These are phyloP conservation scores for Aspergillus quadricinctus DNA, from an alignment of 2,329 filamentous ascomycete species.

Conservation along the genomic window DNA sequence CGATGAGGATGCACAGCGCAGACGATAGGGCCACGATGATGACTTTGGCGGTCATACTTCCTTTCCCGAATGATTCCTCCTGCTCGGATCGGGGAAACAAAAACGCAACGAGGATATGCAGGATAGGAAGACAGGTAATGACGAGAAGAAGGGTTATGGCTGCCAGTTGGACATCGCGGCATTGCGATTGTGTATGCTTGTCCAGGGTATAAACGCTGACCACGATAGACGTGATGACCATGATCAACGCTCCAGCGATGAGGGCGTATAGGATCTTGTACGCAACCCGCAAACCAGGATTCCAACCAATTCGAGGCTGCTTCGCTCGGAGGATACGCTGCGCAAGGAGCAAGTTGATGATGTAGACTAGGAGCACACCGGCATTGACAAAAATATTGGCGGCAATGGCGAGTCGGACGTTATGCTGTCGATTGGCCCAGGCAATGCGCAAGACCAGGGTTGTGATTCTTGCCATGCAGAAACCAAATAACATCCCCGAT, in stretches of 20 bases:
- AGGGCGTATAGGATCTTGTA: constrained; percentile 59
- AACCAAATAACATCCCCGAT: constrained; percentile 43
- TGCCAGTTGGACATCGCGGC: constrained; percentile 62
- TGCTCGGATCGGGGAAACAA: constrained; percentile 37
- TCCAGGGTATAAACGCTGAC: constrained; percentile 65
- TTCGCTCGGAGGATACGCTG: constrained; percentile 71
- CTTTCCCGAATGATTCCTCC: constrained; percentile 62
- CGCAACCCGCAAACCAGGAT: constrained; percentile 44
- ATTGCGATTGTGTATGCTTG: constrained; percentile 44
- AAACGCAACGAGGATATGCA: constrained; percentile 48
- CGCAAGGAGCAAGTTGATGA: constrained; percentile 72
- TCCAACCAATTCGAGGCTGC: constrained; percentile 69
- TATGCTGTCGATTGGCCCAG: constrained; percentile 48
- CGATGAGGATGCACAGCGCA: constrained; percentile 58
- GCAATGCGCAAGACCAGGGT: constrained; percentile 50
- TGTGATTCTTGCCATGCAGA: constrained; percentile 47
- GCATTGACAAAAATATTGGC: constrained; percentile 67
- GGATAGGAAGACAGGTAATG: constrained; percentile 63
- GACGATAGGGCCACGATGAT: constrained; percentile 56
- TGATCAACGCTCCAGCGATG: constrained; percentile 57
- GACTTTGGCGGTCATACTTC: constrained; percentile 64
- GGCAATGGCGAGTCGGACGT: constrained; percentile 50
- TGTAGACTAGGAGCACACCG: constrained; percentile 69
- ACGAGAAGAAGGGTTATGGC: constrained; percentile 59
- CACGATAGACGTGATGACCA: constrained; percentile 62